Evolutionary conservation across 148 eudicot species (phyloP), one percentile per base, ranked within the genome.

Genomic region (Chenopodium quinoa): DNA sequence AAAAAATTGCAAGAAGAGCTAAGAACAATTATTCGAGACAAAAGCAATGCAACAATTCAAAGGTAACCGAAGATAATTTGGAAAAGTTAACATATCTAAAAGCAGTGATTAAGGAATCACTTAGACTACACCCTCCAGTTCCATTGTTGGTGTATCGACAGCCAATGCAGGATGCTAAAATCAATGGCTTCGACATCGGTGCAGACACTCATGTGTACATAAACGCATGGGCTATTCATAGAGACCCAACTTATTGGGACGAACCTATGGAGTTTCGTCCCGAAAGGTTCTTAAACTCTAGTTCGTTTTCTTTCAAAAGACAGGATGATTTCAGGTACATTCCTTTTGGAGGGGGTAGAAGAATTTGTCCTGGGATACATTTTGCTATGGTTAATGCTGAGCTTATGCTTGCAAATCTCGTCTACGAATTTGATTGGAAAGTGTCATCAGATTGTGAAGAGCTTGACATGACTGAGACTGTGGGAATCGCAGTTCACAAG

Each of bases 401-500:
- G 86, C 50, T 86, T n/a, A 79, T 40, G 47, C 60, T 86, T 23
- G 89, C 90, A 0, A 88, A 78, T 78, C 67, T 88, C 2, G 73
- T 82, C 16, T 70, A 27, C 1, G 54, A 58, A 20, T 84, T 88
- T 50, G 84, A 87, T 32, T 87, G 85, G 79, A 60, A 29, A 9
- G 40, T 83, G 69, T 84, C 87, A 2, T 0, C 60, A 14, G 60
- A 12, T 14, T 54, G 60, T 54, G 5, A 7, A 22, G 56, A 34
- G 27, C 31, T 85, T 46, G 80, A 85, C 40, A 50, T 81, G 82
- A 37, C n/a, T 50, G 87, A 87, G 78, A 1, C n/a, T 31, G 14
- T 19, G 7, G 87, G 87, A 4, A 5, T 73, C 0, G 54, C 83
- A 0, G 44, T 74, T 10, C 82, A 64, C 32, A 85, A 47, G 64